Conservation (phyloP, 1,139 yeast species). For the Sugiyamaella paludigena region DNA sequence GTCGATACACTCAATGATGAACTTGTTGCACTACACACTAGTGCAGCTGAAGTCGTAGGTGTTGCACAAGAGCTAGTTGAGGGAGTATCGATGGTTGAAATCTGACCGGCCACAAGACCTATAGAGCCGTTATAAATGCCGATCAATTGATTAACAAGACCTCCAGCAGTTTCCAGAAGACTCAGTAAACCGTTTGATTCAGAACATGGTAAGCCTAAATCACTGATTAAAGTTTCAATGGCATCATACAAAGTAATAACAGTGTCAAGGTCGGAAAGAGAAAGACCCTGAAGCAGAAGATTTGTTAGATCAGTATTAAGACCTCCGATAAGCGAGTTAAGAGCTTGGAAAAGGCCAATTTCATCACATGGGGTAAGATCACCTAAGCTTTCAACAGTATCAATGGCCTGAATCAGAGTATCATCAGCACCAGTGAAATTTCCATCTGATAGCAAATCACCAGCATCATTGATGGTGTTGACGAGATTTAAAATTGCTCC, state of each 20-base stretch:
- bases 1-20: not conserved
- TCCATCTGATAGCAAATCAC: not conserved
- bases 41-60: not conserved
- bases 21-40: not conserved
- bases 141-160: conserved; percentile 2
- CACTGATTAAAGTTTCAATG: not conserved
- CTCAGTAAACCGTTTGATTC: not conserved
- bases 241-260: conserved; percentile 2
- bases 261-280: not conserved
- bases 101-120: conserved; percentile 1
- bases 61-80: not conserved
- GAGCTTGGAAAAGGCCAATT: not conserved
- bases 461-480: conserved; percentile 1
- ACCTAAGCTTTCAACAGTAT: not conserved
- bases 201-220: conserved; percentile 4
- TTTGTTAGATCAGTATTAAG: not conserved
- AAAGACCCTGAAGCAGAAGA: not conserved
- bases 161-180: not conserved
- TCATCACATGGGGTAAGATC: conserved; percentile 5
- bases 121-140: conserved; percentile 1
- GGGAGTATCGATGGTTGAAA: conserved; percentile 4
- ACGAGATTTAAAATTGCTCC: conserved; percentile 1
- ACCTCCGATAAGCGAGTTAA: not conserved
- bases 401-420: not conserved
- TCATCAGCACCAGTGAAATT: not conserved